A percentile compares a stretch with the other conserved stretches of the same genome.
phyloP scores from a whole-genome alignment of 1,284 basidiomycete species.

The Ustilago xerochloae region DNA sequence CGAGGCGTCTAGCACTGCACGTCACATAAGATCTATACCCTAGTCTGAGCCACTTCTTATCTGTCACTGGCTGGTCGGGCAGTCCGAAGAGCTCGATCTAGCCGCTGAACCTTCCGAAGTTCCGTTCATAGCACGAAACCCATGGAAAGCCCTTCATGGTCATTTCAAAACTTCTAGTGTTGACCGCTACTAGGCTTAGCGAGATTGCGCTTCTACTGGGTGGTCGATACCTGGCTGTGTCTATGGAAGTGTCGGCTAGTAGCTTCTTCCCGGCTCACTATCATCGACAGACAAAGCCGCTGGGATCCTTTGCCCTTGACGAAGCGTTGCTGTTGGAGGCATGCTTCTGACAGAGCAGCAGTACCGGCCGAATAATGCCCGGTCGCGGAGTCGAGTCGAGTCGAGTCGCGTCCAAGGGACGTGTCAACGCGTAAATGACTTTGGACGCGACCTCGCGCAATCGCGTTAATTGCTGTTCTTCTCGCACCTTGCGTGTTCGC shows the following conservation, averaged over 20 bases:
- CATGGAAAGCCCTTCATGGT: no score
- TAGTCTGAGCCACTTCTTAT: not conserved
- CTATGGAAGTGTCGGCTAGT: no score
- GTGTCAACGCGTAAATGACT: constrained; percentile 32
- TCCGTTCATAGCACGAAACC: not conserved
- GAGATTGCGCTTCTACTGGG: no score
- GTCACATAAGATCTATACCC: not conserved
- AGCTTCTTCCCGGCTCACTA: no score
- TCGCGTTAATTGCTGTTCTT: constrained; percentile 29
- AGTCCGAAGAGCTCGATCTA: not conserved
- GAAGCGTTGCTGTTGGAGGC: no score
- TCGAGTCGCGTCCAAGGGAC: not conserved
- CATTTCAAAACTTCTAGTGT: no score
- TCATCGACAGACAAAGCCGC: no score
- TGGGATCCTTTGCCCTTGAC: no score
- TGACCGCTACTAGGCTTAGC: no score
- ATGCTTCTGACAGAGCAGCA: no score
- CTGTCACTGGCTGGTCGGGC: not conserved
- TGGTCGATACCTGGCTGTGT: no score
- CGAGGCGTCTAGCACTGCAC: constrained; percentile 25
- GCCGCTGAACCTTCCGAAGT: not conserved
- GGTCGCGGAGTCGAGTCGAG: not conserved
- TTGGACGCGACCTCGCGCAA: constrained; percentile 11
- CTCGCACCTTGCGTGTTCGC: not conserved
- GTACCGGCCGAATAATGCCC: no score